phyloP scores from a whole-genome alignment of 768 basidiomycete species.

The Artomyces pyxidatus region DNA sequence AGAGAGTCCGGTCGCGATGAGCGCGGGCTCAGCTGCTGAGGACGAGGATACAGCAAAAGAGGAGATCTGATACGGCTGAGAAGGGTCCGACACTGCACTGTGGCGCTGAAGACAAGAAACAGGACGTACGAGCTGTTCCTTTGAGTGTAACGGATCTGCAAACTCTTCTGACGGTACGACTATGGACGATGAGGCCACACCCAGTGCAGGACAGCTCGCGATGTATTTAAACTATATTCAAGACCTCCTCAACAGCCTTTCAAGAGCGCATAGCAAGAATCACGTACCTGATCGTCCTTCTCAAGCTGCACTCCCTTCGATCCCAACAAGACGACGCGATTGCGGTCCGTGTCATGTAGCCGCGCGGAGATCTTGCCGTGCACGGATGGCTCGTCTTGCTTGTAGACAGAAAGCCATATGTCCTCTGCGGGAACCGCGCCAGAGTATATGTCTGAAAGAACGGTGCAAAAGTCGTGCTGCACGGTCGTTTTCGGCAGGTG shows the following conservation, averaged over 20 bases:
- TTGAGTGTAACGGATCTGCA: constrained; percentile 13
- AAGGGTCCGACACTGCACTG: background rate
- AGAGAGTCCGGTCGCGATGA: constrained; percentile 11
- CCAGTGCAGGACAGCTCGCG: constrained; percentile 7
- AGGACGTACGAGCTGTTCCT: constrained; percentile 13
- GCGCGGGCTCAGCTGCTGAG: background rate
- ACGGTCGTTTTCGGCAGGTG: too few species aligned
- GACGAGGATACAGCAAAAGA: constrained; percentile 9
- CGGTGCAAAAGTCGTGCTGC: constrained; percentile 12
- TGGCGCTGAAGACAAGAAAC: background rate
- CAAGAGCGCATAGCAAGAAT: background rate
- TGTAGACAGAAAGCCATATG: constrained; percentile 16
- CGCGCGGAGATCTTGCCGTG: constrained; percentile 10
- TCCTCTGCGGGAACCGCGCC: constrained; percentile 12
- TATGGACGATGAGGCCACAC: constrained; percentile 10
- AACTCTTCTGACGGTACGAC: constrained; percentile 9
- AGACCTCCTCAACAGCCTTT: background rate
- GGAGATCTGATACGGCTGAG: constrained; percentile 13
- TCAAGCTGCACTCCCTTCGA: constrained; percentile 6
- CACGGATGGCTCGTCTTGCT: constrained; percentile 11
- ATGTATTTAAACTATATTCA: constrained; percentile 9
- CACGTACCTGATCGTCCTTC: constrained; percentile 8
- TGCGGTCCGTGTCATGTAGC: constrained; percentile 14
- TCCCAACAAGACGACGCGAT: constrained; percentile 12
- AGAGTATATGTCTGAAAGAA: constrained; percentile 13